phyloP scores from a whole-genome alignment of 2,329 filamentous ascomycete genomes.

The Cytospora schulzeri region DNA sequence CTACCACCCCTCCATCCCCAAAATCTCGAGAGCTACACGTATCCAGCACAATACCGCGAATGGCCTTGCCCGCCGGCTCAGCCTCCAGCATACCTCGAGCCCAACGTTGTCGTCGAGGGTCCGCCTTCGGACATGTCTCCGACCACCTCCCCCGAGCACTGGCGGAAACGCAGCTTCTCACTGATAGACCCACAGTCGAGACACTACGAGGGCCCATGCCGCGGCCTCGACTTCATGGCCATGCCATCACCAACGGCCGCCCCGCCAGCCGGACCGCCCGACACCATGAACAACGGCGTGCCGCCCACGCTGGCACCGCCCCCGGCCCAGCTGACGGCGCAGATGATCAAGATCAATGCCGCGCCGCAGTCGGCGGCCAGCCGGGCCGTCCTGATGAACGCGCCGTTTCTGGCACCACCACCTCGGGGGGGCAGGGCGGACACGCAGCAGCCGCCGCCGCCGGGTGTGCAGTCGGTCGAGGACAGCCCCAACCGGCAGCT shows the following conservation, averaged over 20 bases:
- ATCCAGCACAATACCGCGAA: not conserved
- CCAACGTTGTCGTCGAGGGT: constrained; percentile 17
- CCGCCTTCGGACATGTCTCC: constrained; percentile 26
- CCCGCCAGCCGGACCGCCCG: not conserved
- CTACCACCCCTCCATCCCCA: constrained; percentile 11
- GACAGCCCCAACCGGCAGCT: constrained; percentile 25
- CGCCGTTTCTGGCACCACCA: not conserved
- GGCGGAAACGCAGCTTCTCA: constrained; percentile 20
- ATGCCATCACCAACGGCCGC: not conserved
- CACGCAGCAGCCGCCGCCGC: not conserved
- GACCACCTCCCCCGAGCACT: constrained; percentile 19
- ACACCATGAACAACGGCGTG: not conserved
- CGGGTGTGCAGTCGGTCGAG: not conserved
- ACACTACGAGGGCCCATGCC: constrained; percentile 11
- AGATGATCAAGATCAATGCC: constrained; percentile 13
- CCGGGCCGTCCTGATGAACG: not conserved
- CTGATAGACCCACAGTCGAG: constrained; percentile 10
- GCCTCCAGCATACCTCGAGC: constrained; percentile 22
- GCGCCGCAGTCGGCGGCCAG: constrained; percentile 2
- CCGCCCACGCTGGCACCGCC: not conserved
- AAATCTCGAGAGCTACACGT: constrained; percentile 6
- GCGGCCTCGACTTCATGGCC: constrained; percentile 20
- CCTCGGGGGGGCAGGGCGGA: not conserved
- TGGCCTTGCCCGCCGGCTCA: constrained; percentile 4
- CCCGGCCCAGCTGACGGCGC: constrained; percentile 12